phyloP scores from a whole-genome alignment of 1,139 yeast species.

The Protomyces macrosporus region DNA sequence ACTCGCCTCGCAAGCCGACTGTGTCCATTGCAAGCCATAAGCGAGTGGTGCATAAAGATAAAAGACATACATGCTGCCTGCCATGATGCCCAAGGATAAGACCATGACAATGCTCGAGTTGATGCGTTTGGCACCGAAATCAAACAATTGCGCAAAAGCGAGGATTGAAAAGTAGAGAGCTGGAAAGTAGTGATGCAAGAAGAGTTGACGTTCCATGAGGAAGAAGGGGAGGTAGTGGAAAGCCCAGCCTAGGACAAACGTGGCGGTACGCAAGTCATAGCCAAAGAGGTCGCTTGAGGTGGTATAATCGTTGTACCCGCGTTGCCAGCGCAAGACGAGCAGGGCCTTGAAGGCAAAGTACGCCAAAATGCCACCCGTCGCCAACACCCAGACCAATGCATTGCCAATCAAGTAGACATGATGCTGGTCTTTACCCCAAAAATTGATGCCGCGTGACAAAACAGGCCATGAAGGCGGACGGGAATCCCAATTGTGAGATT shows the following conservation, averaged over 20 bases:
- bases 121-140: constrained; percentile 44
- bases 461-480: constrained; percentile 86
- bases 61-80: constrained; percentile 54
- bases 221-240: constrained; percentile 82
- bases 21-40: constrained; percentile 81
- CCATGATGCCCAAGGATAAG: constrained; percentile 47
- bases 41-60: constrained; percentile 64
- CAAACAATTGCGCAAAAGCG: constrained; percentile 76
- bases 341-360: constrained; percentile 52
- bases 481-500: constrained; percentile 83
- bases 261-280: constrained; percentile 65
- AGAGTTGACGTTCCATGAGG: constrained; percentile 89
- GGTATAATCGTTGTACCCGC: constrained; percentile 38
- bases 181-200: constrained; percentile 88
- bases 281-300: constrained; percentile 55
- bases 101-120: constrained; percentile 37
- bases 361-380: constrained; percentile 54
- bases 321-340: constrained; percentile 72
- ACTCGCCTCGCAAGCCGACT: constrained; percentile 55
- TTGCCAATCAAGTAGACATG: constrained; percentile 89
- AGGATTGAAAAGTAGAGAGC: constrained; percentile 83
- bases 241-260: constrained; percentile 74
- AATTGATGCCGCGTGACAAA: constrained; percentile 84
- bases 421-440: constrained; percentile 74
- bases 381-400: constrained; percentile 83